Evolutionary conservation across 306 rosid genomes (phyloP).

Genomic region (Castanea crenata): DNA sequence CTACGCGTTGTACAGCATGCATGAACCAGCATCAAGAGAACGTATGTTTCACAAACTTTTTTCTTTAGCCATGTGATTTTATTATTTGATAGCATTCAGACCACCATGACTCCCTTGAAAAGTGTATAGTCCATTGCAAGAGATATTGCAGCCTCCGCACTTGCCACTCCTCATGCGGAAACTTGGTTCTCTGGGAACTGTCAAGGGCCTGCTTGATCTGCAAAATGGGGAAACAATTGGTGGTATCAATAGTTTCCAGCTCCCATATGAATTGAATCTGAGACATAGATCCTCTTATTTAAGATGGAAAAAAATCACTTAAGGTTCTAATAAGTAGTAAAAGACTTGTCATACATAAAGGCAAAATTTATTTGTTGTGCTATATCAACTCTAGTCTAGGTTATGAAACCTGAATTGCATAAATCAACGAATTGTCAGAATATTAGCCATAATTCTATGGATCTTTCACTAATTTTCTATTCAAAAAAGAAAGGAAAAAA

Average conservation of each 20-base stretch:
- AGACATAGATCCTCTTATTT: too few species aligned
- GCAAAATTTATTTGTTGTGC: background rate
- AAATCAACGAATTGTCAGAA: too few species aligned
- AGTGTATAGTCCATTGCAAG: constrained; percentile 44
- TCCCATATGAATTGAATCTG: background rate
- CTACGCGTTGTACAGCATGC: constrained; percentile 34
- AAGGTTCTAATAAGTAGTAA: too few species aligned
- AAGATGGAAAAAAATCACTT: too few species aligned
- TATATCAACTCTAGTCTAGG: background rate
- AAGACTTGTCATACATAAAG: too few species aligned
- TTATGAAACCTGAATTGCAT: too few species aligned
- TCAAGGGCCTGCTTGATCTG: constrained; percentile 73
- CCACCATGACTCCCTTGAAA: constrained; percentile 53
- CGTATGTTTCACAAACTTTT: constrained; percentile 21
- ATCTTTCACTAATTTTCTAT: too few species aligned
- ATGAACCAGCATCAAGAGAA: constrained; percentile 19
- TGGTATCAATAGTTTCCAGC: background rate
- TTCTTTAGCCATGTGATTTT: background rate
- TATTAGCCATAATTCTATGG: too few species aligned
- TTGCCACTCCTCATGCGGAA: constrained; percentile 49
- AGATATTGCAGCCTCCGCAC: constrained; percentile 37
- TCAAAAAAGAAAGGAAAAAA: too few species aligned
- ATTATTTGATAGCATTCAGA: constrained; percentile 52
- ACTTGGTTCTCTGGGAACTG: constrained; percentile 75
- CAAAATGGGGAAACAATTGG: background rate